Percentiles rank a stretch among this genome's conserved stretches.
phyloP scores from a whole-genome alignment of 1,284 basidiomycete species.

The Ustilago curta region DNA sequence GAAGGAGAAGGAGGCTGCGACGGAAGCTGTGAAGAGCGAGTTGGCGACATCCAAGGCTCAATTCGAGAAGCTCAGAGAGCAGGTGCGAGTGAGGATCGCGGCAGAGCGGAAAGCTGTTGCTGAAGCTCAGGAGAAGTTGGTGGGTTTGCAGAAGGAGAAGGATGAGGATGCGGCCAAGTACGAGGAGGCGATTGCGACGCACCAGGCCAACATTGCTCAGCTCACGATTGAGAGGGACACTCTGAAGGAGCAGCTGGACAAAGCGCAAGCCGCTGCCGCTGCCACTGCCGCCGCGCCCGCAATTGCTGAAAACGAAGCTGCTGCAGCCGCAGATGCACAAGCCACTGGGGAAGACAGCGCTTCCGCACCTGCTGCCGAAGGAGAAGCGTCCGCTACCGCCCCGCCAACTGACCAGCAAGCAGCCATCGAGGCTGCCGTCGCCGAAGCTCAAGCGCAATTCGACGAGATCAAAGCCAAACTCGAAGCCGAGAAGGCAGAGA shows the following conservation, averaged over 20 bases:
- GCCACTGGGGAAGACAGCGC: conserved; percentile 9
- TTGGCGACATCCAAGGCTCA: conserved; percentile 49
- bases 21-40: conserved; percentile 39
- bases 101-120: conserved; percentile 54
- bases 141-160: conserved; percentile 69
- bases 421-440: conserved; percentile 42
- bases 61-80: conserved; percentile 62
- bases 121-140: conserved; percentile 70
- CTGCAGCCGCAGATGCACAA: conserved; percentile 35
- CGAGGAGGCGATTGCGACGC: conserved; percentile 38
- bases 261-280: conserved; percentile 26
- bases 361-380: conserved; percentile 25
- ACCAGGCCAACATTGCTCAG: conserved; percentile 38
- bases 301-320: conserved; percentile 33
- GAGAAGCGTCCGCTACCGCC: conserved; percentile 13
- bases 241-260: conserved; percentile 67
- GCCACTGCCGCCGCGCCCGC: conserved; percentile 42
- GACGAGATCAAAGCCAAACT: conserved; percentile 52
- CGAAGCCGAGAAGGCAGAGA: conserved; percentile 39
- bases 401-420: conserved; percentile 27
- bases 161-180: conserved; percentile 41
- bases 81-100: conserved; percentile 58
- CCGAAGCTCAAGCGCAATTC: conserved; percentile 55
- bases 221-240: conserved; percentile 54
- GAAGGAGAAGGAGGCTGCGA: conserved; percentile 27